Evolutionary conservation across 768 basidiomycete genomes (phyloP), one percentile per base, ranked within the genome.

Genomic region (Hericium rajendrae): DNA sequence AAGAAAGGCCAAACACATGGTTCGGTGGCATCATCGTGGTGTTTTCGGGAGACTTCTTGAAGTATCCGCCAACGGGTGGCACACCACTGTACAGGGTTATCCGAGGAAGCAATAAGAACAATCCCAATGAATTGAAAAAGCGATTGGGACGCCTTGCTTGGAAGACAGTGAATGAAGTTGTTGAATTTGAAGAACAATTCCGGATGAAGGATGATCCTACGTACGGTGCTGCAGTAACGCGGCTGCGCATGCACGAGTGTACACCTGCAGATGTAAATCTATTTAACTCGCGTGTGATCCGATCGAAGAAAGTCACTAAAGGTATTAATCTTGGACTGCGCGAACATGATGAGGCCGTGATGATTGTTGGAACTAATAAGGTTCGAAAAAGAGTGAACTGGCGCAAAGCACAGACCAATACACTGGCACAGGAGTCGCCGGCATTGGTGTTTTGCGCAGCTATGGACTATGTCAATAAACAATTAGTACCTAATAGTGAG

Each of bases 1-100:
- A 51, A 32, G 50, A 51, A 32, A 51, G 24, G 15, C 15, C 48
- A 16, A 37, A 67, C 26, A 13, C 54, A 12, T 69, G 54, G 56
- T 72, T 69, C 65, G 70, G 71, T 1, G 71, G 71, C 0, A 54
- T 72, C 1, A 60, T 55, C 1, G 20, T 73, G 0, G 70, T 73
- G 10, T 69, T 72, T 51, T 28, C 70, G 1, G 72, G 72, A 12
- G 72, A 73, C 54, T 69, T 72, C 26, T 68, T 51, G 48, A 71
- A 72, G 24, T 71, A 62, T 56, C 68, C 69, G 1, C 72, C 72
- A 12, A 67, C 71, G 1, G 51, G 57, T 3, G 70, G 68, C 0
- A 58, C 39, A 6, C 61, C 71, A 8, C 38, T 74, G 12, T 73
- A 69, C 43, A 24, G 18, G 0, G 65, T 70, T 5, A 68, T 71